Evolutionary conservation across 2,329 filamentous ascomycete species (phyloP).

Genomic region (Claviceps quebecensis): DNA sequence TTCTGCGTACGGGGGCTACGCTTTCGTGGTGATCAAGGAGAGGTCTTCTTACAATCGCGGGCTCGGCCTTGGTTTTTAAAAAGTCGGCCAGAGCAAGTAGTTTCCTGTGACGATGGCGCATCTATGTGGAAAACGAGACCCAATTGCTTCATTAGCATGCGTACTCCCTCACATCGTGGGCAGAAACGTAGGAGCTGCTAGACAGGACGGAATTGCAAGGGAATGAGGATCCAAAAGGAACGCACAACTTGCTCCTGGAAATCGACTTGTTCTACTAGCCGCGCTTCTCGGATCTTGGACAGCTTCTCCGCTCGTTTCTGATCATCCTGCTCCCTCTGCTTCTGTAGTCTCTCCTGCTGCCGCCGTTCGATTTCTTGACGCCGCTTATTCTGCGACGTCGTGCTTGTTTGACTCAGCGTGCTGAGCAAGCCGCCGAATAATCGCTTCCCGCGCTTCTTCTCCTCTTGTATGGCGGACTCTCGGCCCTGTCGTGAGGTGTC

Average conservation of each 20-base stretch:
- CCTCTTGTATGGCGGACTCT: slow-evolving; percentile 38
- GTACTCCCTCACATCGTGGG: not conserved
- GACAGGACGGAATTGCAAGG: not conserved
- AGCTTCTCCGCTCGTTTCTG: slow-evolving; percentile 51
- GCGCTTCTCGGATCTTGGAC: slow-evolving; percentile 44
- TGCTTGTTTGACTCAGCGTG: slow-evolving; percentile 61
- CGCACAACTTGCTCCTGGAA: slow-evolving; percentile 63
- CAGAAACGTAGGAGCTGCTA: not conserved
- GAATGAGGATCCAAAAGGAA: not conserved
- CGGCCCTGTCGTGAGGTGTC: slow-evolving; percentile 8
- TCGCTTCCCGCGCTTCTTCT: slow-evolving; percentile 71
- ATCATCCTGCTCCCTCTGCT: slow-evolving; percentile 58
- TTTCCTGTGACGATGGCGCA: slow-evolving; percentile 61
- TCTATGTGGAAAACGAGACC: slow-evolving; percentile 32
- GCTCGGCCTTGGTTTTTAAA: slow-evolving; percentile 56
- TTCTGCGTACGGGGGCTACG: not conserved
- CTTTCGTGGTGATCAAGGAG: not conserved
- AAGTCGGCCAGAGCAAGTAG: slow-evolving; percentile 59
- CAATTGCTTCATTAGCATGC: too few relatives aligned
- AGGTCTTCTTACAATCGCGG: slow-evolving; percentile 49
- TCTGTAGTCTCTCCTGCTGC: slow-evolving; percentile 61
- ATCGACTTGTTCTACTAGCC: slow-evolving; percentile 55
- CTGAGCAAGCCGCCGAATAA: slow-evolving; percentile 73
- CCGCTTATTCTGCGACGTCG: slow-evolving; percentile 48
- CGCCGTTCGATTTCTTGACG: slow-evolving; percentile 71